Base-by-base conservation (phyloP, 371 early-diverging fungal genomes). In the Circinella minor region DNA sequence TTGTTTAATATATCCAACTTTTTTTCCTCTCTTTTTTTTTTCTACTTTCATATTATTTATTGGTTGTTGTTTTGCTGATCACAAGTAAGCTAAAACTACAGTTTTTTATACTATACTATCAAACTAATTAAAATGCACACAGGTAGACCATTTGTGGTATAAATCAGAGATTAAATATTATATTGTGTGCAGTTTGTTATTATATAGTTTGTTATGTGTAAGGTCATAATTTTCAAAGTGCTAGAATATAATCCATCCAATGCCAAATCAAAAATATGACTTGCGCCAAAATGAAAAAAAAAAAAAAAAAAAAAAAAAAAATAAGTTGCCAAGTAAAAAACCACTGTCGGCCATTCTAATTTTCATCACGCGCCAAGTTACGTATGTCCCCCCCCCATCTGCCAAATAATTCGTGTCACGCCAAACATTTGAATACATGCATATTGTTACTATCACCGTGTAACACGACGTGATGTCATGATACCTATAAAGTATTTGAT, bases 61-160 rank as follows among this genome's bases (percentile, higher is more conserved):
- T n/a, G n/a, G 49, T 49, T 49, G 49, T 49, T 49, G 49, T 14
- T 49, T 49, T 49, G 14, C 49, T 49, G 49, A 49, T 49, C 14
- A 49, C 49, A 49, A 11, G 14, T 15, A 9, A 49, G n/a, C n/a
- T n/a, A n/a, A n/a, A 49, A 49, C 49, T 49, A 49, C 14, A 49
- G 49, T 49, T 49, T 49, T 49, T 49, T 49, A 49, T 49, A 49
- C 49, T 49, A 49, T 49, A 49, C 49, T 49, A 49, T 49, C 49
- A 49, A 49, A 49, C 49, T 49, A 49, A 49, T 49, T 49, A 14
- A 49, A 8, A 49, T 49, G 49, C 49, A 49, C 49, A 49, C 49
- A 49, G 49, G 49, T 49, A 49, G 14, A 49, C 49, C 49, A 49
- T 49, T 49, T n/a, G 49, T 49, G 49, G 49, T 49, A 49, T 49